A percentile compares a stretch with the other conserved stretches of the same genome.
Conservation (phyloP, 805 yeast species). For the Cephaloascus albidus region DNA sequence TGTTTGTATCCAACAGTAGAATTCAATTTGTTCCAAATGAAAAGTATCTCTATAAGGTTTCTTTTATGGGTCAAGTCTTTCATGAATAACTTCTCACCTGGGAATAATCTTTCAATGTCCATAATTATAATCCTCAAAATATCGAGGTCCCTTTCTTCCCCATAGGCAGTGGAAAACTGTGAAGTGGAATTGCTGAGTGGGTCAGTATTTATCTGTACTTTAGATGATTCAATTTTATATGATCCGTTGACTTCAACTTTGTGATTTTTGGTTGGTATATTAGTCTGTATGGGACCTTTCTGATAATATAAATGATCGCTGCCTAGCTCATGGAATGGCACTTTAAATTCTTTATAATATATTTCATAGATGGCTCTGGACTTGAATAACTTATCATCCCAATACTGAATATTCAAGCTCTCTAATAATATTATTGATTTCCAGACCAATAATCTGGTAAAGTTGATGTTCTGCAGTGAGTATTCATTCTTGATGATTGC, state of each 20-base stretch:
- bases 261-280: neutral
- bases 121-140: neutral
- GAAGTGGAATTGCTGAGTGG: neutral
- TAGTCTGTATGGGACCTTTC: neutral
- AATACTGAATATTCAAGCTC: neutral
- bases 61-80: neutral
- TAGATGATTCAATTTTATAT: too few relatives aligned
- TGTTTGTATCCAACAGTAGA: conserved; percentile 24
- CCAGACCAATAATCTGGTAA: neutral
- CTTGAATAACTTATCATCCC: neutral
- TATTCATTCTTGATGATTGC: neutral
- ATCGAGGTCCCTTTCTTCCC: neutral
- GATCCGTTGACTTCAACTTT: too few relatives aligned
- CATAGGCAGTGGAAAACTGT: too few relatives aligned
- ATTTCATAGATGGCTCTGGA: neutral
- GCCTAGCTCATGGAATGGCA: neutral
- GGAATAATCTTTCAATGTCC: neutral
- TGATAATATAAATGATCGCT: neutral
- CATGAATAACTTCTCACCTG: neutral
- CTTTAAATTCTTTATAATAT: neutral
- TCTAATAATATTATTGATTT: neutral
- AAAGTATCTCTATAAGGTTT: neutral
- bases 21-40: conserved; percentile 1
- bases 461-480: neutral
- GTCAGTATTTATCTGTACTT: neutral